These are phyloP conservation scores for Pneumocystis jirovecii DNA, from an alignment of 1,139 yeast genomes.

Conservation along the genomic window DNA sequence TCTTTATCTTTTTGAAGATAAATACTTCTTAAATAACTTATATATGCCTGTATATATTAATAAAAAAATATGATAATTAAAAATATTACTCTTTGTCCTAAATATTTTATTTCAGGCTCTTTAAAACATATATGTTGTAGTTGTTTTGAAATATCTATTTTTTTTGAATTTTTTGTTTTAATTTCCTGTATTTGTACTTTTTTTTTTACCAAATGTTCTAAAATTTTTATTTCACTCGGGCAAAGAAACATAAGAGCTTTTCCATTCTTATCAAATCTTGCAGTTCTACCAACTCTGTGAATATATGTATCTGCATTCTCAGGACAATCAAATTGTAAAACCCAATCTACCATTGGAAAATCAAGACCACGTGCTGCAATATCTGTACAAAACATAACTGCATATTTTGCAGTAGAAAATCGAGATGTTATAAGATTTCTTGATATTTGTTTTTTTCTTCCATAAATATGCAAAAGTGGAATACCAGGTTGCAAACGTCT, in stretches of 20 bases:
- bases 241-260: slow-evolving; percentile 69
- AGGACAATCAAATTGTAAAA: slow-evolving; percentile 87
- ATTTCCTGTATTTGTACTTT: slow-evolving; percentile 58
- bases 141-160: slow-evolving; percentile 67
- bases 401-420: slow-evolving; percentile 72
- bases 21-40: slow-evolving; percentile 73
- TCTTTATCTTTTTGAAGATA: slow-evolving; percentile 78
- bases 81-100: slow-evolving; percentile 48
- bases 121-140: slow-evolving; percentile 82
- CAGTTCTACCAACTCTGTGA: slow-evolving; percentile 93
- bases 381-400: slow-evolving; percentile 88
- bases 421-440: slow-evolving; percentile 78
- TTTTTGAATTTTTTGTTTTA: slow-evolving; percentile 61
- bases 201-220: slow-evolving; percentile 45
- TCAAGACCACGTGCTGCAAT: slow-evolving; percentile 95
- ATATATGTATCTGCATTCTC: slow-evolving; percentile 91
- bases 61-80: background rate
- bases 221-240: slow-evolving; percentile 71
- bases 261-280: slow-evolving; percentile 83
- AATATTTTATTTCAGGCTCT: slow-evolving; percentile 77
- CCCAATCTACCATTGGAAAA: slow-evolving; percentile 97
- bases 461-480: slow-evolving; percentile 79
- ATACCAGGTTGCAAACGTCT: slow-evolving; percentile 92
- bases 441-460: slow-evolving; percentile 88
- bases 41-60: slow-evolving; percentile 45